Percentiles rank a stretch among this genome's conserved stretches.
phyloP scores from a whole-genome alignment of 2,329 filamentous ascomycete genomes.

The Emmonsiellopsis sp. region DNA sequence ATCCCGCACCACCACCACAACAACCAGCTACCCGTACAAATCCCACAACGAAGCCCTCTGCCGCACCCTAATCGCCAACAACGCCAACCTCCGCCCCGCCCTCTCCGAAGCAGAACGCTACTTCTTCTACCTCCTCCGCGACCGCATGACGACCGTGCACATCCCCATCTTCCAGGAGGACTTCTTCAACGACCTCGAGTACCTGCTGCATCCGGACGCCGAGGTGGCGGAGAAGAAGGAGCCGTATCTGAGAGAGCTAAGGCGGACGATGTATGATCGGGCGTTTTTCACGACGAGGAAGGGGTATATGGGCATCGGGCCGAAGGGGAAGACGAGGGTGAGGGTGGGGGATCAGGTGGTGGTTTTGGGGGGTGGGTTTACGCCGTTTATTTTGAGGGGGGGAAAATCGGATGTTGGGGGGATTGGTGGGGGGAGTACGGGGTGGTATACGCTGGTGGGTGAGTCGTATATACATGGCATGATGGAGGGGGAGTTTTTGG shows the following conservation, averaged over 20 bases:
- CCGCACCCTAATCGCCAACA: slow-evolving; percentile 3
- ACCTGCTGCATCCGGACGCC: neutral
- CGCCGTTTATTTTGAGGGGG: slow-evolving; percentile 1
- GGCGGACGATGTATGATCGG: slow-evolving; percentile 2
- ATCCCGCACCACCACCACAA: neutral
- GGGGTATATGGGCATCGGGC: slow-evolving; percentile 2
- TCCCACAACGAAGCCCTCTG: slow-evolving; percentile 5
- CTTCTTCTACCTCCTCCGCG: slow-evolving; percentile 5
- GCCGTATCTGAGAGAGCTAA: slow-evolving; percentile 1
- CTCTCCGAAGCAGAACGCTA: slow-evolving; percentile 1
- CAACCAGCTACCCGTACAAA: neutral
- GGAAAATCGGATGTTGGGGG: neutral
- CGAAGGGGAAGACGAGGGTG: slow-evolving; percentile 1
- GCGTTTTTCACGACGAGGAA: slow-evolving; percentile 2
- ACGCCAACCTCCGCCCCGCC: slow-evolving; percentile 1
- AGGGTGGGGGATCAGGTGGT: neutral
- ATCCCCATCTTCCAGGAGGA: slow-evolving; percentile 1
- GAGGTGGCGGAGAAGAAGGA: neutral
- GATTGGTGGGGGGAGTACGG: neutral
- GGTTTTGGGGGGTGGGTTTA: slow-evolving; percentile 2
- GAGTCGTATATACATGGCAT: slow-evolving; percentile 6
- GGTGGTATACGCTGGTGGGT: slow-evolving; percentile 1
- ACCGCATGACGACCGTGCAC: slow-evolving; percentile 3
- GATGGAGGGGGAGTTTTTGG: slow-evolving; percentile 4
- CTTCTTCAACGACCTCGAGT: slow-evolving; percentile 2